These are phyloP conservation scores for Noccaea bulbosa DNA, from an alignment of 345 rosid species.

Conservation along the genomic window DNA sequence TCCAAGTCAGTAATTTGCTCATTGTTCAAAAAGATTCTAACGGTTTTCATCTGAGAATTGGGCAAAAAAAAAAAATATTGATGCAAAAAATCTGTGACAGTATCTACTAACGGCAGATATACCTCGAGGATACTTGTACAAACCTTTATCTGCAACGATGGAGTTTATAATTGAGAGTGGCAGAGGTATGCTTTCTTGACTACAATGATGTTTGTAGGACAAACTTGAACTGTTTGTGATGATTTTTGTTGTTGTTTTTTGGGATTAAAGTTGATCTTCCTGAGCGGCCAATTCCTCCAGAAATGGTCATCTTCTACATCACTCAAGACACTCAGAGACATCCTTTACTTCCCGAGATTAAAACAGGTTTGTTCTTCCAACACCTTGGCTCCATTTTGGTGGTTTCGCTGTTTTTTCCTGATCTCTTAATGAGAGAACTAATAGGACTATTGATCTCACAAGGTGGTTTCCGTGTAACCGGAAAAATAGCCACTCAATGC, in stretches of 20 bases:
- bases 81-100: constrained; percentile 55
- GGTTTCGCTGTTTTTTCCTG: not conserved
- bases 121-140: constrained; percentile 75
- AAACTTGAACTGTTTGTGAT: constrained; percentile 28
- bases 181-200: constrained; percentile 49
- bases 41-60: not conserved
- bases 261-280: constrained; percentile 65
- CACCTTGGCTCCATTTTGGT: not conserved
- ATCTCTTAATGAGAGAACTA: constrained; percentile 8
- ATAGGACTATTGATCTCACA: constrained; percentile 23
- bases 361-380: constrained; percentile 55
- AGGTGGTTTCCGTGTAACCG: constrained; percentile 91
- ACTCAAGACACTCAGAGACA: constrained; percentile 94
- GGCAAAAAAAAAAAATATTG: constrained; percentile 32
- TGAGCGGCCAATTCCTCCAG: constrained; percentile 70
- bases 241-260: constrained; percentile 9
- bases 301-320: constrained; percentile 79
- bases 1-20: constrained; percentile 65
- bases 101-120: constrained; percentile 82
- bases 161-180: constrained; percentile 83
- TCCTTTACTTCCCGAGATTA: constrained; percentile 81
- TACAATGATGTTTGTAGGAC: constrained; percentile 1
- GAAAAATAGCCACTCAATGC: constrained; percentile 74
- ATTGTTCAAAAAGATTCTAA: not conserved
- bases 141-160: constrained; percentile 65